Base-by-base conservation (phyloP, 2,329 filamentous ascomycete species). In the Fusarium floridanum region DNA sequence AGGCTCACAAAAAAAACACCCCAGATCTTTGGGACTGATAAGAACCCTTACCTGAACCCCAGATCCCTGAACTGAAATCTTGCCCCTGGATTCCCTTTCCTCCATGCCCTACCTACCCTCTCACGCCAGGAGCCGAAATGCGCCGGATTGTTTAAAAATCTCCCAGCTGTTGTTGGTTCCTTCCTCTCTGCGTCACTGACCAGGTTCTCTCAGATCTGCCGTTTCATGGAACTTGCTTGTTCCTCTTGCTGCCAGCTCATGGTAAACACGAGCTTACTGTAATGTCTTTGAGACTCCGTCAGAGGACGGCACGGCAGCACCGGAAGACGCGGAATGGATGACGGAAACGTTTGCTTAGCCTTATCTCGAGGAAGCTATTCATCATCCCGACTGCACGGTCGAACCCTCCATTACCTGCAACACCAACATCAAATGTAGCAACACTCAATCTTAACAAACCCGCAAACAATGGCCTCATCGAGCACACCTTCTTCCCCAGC, bases 21-120 rank as follows among this genome's bases (percentile, higher is more conserved):
- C 68, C 68, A 53, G 64, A 66, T 69, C 55, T 59, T 61, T 24
- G n/a, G 11, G 56, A 62, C 64, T 76, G 76, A 77, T 77, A 77
- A 77, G 76, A 61, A 61, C 67, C 68, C 72, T 39, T 48, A 48
- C 43, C 43, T 69, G 73, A 56, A 53, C 55, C 64, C 64, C 64
- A 66, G 68, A 70, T 73, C 67, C 74, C 66, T 74, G 66, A 34
- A 45, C 45, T 50, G 29, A 48, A 48, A 48, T 48, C 45, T 61
- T 61, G 56, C 66, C 71, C 68, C 71, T 74, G 71, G 61, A 56
- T 71, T 29, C 22, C 45, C 45, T 29, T 50, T 50, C 12, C 43
- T 50, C 16, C 45, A 27, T 48, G 8, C 20, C 39, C 45, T 48
- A 24, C 24, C 24, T 48, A 24, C 24, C 24, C 22, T 48, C 22